These are phyloP conservation scores for Prinsepia uniflora DNA, from an alignment of 306 rosid genomes.

Conservation along the genomic window DNA sequence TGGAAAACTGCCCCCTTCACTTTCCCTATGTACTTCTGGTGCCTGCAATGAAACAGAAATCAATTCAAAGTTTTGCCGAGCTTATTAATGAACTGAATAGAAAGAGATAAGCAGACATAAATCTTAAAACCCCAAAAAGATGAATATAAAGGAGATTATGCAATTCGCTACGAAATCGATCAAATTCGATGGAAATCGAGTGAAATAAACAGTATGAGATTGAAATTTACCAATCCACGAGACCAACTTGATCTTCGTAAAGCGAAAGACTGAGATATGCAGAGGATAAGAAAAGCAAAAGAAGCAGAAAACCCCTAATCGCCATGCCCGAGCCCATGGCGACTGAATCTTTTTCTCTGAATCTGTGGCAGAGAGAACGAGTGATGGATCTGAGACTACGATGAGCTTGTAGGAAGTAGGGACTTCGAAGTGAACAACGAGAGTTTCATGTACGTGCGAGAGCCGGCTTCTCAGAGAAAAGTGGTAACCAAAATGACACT, in stretches of 20 bases:
- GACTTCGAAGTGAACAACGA: neutral
- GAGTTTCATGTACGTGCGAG: neutral
- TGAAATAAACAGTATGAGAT: slow-evolving; percentile 6
- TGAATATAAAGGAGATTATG: neutral
- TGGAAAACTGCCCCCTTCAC: slow-evolving; percentile 89
- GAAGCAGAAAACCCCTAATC: slow-evolving; percentile 50
- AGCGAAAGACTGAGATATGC: slow-evolving; percentile 45
- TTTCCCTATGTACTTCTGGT: slow-evolving; percentile 87
- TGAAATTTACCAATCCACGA: slow-evolving; percentile 79
- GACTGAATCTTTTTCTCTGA: slow-evolving; percentile 13
- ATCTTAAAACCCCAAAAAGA: neutral
- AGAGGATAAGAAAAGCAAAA: slow-evolving; percentile 32
- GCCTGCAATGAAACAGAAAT: slow-evolving; percentile 48
- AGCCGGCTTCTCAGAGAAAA: neutral
- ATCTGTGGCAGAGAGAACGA: neutral
- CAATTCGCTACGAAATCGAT: neutral
- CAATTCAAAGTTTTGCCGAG: neutral
- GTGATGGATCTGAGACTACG: slow-evolving; percentile 9
- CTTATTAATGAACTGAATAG: neutral
- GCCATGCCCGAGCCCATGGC: slow-evolving; percentile 70
- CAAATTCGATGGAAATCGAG: neutral
- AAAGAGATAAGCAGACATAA: neutral
- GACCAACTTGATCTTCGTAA: slow-evolving; percentile 94
- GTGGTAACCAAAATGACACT: neutral
- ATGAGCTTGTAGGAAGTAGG: neutral